These are phyloP conservation scores for Arbutus unedo DNA, from an alignment of 148 eudicot genomes.

Conservation along the genomic window DNA sequence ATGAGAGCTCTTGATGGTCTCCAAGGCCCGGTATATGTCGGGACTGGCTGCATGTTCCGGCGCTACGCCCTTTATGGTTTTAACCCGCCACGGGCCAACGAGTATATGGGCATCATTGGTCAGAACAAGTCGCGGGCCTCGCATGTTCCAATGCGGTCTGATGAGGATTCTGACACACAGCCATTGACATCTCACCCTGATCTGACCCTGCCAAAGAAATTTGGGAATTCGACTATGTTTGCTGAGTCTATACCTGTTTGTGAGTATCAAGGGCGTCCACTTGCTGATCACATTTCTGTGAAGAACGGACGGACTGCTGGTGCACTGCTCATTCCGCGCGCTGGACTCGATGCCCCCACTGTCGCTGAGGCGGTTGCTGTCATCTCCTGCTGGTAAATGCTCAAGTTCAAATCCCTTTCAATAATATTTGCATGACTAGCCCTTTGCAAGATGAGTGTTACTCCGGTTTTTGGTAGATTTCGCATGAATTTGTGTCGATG, in stretches of 20 bases:
- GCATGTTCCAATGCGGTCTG: constrained; percentile 14
- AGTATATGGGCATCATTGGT: constrained; percentile 65
- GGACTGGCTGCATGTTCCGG: constrained; percentile 92
- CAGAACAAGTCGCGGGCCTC: constrained; percentile 43
- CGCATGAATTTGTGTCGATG: not conserved
- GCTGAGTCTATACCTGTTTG: constrained; percentile 72
- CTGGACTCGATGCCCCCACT: constrained; percentile 82
- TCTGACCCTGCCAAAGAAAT: constrained; percentile 58
- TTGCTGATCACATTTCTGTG: constrained; percentile 76
- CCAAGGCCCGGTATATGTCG: constrained; percentile 92
- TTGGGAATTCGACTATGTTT: constrained; percentile 77
- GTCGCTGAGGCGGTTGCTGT: constrained; percentile 95
- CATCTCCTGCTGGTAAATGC: constrained; percentile 79
- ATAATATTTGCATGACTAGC: not conserved
- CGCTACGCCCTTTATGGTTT: constrained; percentile 87
- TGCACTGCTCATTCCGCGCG: constrained; percentile 58
- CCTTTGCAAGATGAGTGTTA: not conserved
- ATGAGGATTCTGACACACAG: constrained; percentile 40
- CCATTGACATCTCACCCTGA: constrained; percentile 67
- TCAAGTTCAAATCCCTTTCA: not conserved
- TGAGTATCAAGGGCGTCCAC: constrained; percentile 85
- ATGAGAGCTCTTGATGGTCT: constrained; percentile 95
- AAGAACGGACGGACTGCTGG: constrained; percentile 91
- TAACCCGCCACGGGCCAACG: constrained; percentile 73
- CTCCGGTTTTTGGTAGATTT: not conserved